A percentile compares a stretch with the other conserved stretches of the same genome.
Evolutionary conservation across 495 filamentous ascomycete genomes (phyloP).

Genomic region (Penicillium psychrofluorescens): DNA sequence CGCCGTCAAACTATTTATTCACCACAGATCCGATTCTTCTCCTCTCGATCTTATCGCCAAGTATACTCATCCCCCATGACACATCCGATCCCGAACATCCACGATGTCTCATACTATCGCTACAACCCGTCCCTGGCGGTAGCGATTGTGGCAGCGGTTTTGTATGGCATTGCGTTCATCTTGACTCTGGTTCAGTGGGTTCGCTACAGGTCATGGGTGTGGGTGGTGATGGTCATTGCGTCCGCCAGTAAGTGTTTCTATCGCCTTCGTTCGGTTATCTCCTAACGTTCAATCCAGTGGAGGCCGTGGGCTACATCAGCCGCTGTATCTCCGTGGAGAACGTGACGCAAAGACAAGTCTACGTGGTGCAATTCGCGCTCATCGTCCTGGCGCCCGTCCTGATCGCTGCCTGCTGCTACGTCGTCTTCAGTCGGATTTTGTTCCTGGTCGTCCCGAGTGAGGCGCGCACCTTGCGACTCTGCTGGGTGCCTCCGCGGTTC

Average conservation of each 20-base stretch:
- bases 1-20: neutral
- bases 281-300: slow-evolving; percentile 24
- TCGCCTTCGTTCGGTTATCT: neutral
- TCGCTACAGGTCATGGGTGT: slow-evolving; percentile 35
- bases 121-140: slow-evolving; percentile 44
- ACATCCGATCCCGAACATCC: neutral
- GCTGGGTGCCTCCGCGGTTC: slow-evolving; percentile 42
- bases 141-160: slow-evolving; percentile 38
- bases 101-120: slow-evolving; percentile 22
- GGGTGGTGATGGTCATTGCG: slow-evolving; percentile 37
- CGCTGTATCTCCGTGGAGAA: slow-evolving; percentile 30
- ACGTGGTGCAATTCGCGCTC: slow-evolving; percentile 29
- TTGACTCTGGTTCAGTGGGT: slow-evolving; percentile 33
- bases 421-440: slow-evolving; percentile 44
- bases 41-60: no score
- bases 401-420: slow-evolving; percentile 49
- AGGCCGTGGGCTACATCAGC: slow-evolving; percentile 36
- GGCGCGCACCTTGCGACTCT: slow-evolving; percentile 25
- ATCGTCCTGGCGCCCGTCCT: slow-evolving; percentile 36
- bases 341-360: slow-evolving; percentile 16
- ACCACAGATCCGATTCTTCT: neutral
- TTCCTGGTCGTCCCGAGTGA: slow-evolving; percentile 36
- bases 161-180: slow-evolving; percentile 37
- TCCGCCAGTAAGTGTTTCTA: slow-evolving; percentile 28
- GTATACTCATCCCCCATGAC: no score